A percentile compares a stretch with the other conserved stretches of the same genome.
Evolutionary conservation across 192 early-diverging fungal species (phyloP).

Genomic region (Jimgerdemannia lactiflua): DNA sequence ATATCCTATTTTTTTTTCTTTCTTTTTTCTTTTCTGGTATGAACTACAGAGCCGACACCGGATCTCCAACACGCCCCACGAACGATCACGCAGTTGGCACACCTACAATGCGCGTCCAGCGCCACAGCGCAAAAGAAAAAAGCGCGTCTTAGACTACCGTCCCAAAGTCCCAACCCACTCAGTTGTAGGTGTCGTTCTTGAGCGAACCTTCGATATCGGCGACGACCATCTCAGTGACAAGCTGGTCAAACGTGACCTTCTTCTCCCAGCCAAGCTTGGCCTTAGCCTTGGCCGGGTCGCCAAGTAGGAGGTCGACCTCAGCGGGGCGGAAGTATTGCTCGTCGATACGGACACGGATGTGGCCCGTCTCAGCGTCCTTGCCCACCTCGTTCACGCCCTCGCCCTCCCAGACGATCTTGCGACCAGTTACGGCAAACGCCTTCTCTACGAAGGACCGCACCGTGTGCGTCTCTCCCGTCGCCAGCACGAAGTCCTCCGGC

Average conservation of each 20-base stretch:
- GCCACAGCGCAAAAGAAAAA: too few species aligned
- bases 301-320: constrained; percentile 73
- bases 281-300: constrained; percentile 71
- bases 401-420: constrained; percentile 65
- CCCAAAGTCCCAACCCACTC: background rate
- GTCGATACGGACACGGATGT: constrained; percentile 61
- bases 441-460: constrained; percentile 76
- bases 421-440: constrained; percentile 60
- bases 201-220: constrained; percentile 50
- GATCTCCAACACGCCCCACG: too few species aligned
- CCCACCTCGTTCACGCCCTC: constrained; percentile 60
- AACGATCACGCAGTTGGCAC: too few species aligned
- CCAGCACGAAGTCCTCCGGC: constrained; percentile 72
- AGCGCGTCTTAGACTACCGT: background rate
- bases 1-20: too few species aligned
- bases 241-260: constrained; percentile 66
- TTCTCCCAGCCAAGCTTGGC: constrained; percentile 62
- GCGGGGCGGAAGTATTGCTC: constrained; percentile 79
- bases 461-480: constrained; percentile 80
- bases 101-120: too few species aligned
- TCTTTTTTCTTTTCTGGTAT: too few species aligned
- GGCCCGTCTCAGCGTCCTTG: constrained; percentile 47
- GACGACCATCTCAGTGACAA: constrained; percentile 65
- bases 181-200: constrained; percentile 22
- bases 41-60: too few species aligned